Conservation (phyloP, 148 eudicot genomes). For the Camellia granthamiana region DNA sequence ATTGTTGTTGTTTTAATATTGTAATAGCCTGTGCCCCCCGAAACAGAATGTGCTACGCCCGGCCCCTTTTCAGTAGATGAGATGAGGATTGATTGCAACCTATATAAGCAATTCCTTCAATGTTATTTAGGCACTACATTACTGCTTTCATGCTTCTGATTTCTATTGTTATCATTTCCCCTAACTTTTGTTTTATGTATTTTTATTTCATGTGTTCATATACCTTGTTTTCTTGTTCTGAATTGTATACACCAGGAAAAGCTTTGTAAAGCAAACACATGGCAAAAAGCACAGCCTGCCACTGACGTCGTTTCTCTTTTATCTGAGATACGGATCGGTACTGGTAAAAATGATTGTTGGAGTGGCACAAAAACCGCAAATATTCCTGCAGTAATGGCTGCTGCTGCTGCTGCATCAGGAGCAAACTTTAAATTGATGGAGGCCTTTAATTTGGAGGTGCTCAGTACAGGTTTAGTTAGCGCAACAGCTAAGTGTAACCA, state of each 20-base stretch:
- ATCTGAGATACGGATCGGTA: constrained; percentile 94
- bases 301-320: constrained; percentile 91
- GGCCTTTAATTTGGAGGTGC: constrained; percentile 93
- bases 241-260: constrained; percentile 61
- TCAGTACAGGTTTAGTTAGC: constrained; percentile 89
- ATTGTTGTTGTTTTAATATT: background rate
- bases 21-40: too few relatives aligned
- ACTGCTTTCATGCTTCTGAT: constrained; percentile 3
- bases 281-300: constrained; percentile 86
- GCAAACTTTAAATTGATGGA: constrained; percentile 76
- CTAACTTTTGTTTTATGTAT: background rate
- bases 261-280: constrained; percentile 80
- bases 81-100: background rate
- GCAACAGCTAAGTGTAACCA: constrained; percentile 90
- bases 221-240: background rate
- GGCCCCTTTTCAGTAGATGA: too few relatives aligned
- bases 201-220: too few relatives aligned
- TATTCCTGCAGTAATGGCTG: constrained; percentile 98
- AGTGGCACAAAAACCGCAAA: constrained; percentile 84
- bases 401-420: constrained; percentile 99
- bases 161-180: background rate
- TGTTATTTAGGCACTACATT: background rate
- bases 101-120: background rate
- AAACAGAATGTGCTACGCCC: too few relatives aligned
- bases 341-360: constrained; percentile 94